Evolutionary conservation across 1,284 basidiomycete species (phyloP).

Genomic region (Sanguinoderma infundibulare): DNA sequence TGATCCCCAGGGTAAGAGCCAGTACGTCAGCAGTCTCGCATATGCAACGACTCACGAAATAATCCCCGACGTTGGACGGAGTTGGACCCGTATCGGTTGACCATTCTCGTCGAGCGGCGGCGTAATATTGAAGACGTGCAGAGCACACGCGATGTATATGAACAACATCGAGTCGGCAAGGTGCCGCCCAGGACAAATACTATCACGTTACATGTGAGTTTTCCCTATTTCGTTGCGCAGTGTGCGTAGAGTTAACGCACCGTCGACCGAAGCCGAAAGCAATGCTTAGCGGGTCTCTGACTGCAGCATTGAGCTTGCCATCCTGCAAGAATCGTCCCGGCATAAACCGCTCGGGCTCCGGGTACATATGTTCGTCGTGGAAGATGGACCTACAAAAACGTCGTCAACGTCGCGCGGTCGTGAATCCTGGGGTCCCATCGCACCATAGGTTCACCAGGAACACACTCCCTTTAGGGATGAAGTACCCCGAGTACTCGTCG

Average conservation of each 20-base stretch:
- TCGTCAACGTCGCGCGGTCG: too few relatives aligned
- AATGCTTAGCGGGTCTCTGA: background rate
- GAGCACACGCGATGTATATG: slow-evolving; percentile 14
- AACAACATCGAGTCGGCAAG: slow-evolving; percentile 15
- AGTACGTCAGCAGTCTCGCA: background rate
- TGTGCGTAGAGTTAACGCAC: background rate
- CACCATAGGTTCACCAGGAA: slow-evolving; percentile 18
- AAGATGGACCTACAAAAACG: slow-evolving; percentile 5
- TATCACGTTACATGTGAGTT: background rate
- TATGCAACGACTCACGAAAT: slow-evolving; percentile 1
- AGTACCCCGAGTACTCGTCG: slow-evolving; percentile 13
- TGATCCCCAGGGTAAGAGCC: background rate
- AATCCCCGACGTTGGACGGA: background rate
- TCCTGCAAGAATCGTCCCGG: slow-evolving; percentile 21
- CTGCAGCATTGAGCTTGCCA: slow-evolving; percentile 2
- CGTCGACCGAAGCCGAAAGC: slow-evolving; percentile 21
- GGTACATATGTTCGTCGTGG: slow-evolving; percentile 10
- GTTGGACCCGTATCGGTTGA: background rate
- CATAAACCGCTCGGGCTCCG: slow-evolving; percentile 12
- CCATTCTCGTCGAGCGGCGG: slow-evolving; percentile 10
- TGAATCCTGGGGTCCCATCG: background rate
- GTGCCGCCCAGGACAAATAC: slow-evolving; percentile 19
- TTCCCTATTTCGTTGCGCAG: background rate
- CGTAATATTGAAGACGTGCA: slow-evolving; percentile 20
- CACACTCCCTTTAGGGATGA: slow-evolving; percentile 10